Percentiles rank a stretch among this genome's conserved stretches.
These are phyloP conservation scores for Pseudozyma sp. DNA, from an alignment of 1,284 basidiomycete genomes.

Conservation along the genomic window DNA sequence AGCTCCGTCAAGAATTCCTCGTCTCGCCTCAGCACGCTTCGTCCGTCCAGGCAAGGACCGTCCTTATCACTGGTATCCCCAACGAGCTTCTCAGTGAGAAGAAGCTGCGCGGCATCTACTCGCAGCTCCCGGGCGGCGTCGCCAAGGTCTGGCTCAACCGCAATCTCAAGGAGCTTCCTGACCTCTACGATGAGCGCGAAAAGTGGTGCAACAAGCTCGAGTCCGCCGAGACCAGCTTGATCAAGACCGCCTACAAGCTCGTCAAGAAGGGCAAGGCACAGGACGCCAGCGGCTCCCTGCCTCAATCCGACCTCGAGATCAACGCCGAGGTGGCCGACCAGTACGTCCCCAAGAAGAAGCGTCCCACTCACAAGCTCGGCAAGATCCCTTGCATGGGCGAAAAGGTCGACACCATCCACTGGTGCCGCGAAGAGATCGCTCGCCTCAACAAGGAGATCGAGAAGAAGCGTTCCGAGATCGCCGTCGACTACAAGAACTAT, in stretches of 20 bases:
- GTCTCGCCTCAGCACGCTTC: slow-evolving; percentile 79
- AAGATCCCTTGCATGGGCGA: slow-evolving; percentile 75
- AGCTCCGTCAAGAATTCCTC: slow-evolving; percentile 85
- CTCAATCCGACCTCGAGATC: slow-evolving; percentile 52
- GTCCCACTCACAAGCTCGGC: slow-evolving; percentile 84
- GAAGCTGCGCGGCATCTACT: slow-evolving; percentile 78
- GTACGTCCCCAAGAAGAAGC: slow-evolving; percentile 65
- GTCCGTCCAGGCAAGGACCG: slow-evolving; percentile 84
- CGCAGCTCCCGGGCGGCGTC: slow-evolving; percentile 83
- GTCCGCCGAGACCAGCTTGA: slow-evolving; percentile 80
- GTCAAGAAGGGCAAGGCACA: slow-evolving; percentile 68
- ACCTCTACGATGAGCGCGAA: slow-evolving; percentile 82
- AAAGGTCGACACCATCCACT: slow-evolving; percentile 85
- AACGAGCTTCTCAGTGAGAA: slow-evolving; percentile 76
- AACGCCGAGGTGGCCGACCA: slow-evolving; percentile 56
- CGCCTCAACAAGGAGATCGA: slow-evolving; percentile 73
- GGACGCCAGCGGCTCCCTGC: slow-evolving; percentile 36
- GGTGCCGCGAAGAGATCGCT: slow-evolving; percentile 77
- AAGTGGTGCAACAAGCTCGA: slow-evolving; percentile 84
- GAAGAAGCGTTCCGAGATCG: slow-evolving; percentile 76
- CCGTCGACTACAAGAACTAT: slow-evolving; percentile 72
- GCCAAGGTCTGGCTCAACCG: slow-evolving; percentile 88
- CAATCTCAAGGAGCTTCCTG: slow-evolving; percentile 84
- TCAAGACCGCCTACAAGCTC: slow-evolving; percentile 79
- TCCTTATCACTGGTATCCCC: slow-evolving; percentile 91